Conservation (phyloP, 352 stramenopile genomes). For the Poterioochromonas sp. region DNA sequence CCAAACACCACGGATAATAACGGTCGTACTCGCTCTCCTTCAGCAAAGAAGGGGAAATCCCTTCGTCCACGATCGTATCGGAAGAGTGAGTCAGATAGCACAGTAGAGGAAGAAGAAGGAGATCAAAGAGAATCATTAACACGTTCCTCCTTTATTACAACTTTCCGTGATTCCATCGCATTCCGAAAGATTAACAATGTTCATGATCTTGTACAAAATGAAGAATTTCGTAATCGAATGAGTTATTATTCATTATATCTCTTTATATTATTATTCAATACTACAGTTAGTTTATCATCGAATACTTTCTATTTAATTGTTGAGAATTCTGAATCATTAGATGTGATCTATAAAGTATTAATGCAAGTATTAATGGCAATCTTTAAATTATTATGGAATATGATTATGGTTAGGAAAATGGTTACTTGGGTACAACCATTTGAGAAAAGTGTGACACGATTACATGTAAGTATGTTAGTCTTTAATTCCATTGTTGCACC, state of each 20-base stretch:
- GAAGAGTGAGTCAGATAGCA: background rate
- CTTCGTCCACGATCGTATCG: too few relatives aligned
- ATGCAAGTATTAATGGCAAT: background rate
- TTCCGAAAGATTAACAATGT: too few relatives aligned
- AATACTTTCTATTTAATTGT: background rate
- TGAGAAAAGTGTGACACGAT: background rate
- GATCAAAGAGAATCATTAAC: background rate
- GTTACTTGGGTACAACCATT: background rate
- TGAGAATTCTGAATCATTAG: background rate
- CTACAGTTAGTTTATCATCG: background rate
- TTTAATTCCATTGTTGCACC: conserved; percentile 14
- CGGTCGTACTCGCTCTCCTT: too few relatives aligned
- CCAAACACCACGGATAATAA: too few relatives aligned
- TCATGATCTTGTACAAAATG: too few relatives aligned
- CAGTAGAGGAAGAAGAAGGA: background rate
- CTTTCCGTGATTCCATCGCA: too few relatives aligned
- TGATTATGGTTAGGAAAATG: background rate
- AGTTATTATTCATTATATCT: too few relatives aligned
- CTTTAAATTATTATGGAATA: conserved; percentile 23
- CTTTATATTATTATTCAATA: too few relatives aligned
- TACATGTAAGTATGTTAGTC: background rate
- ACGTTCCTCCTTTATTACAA: background rate
- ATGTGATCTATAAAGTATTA: background rate
- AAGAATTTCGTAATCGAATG: too few relatives aligned
- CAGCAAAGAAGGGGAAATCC: too few relatives aligned